These are phyloP conservation scores for Torulaspora pretoriensis DNA, from an alignment of 1,139 yeast species.

Conservation along the genomic window DNA sequence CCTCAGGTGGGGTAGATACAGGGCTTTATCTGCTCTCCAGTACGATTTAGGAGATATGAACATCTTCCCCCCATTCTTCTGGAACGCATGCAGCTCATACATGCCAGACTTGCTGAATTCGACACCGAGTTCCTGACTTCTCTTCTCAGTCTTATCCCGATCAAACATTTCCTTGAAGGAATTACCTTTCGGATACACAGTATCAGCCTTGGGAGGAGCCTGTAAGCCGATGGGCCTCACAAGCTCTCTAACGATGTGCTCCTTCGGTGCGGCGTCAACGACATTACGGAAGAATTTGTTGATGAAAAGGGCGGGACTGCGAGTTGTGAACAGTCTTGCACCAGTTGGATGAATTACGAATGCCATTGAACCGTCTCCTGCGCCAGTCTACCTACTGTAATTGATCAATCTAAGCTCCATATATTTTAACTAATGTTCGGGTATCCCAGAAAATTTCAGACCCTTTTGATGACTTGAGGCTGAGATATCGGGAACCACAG, in stretches of 20 bases:
- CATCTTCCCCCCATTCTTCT: constrained; percentile 78
- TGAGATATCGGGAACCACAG: not conserved
- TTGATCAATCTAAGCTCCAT: too few relatives aligned
- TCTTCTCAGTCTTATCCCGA: constrained; percentile 47
- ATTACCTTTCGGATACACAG: constrained; percentile 31
- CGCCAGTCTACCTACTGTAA: too few relatives aligned
- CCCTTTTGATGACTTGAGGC: not conserved
- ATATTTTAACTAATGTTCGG: not conserved
- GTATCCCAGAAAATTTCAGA: not conserved
- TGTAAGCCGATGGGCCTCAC: constrained; percentile 45
- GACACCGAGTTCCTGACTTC: constrained; percentile 60
- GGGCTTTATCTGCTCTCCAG: constrained; percentile 69
- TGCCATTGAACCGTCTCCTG: not conserved
- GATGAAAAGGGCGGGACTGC: constrained; percentile 31
- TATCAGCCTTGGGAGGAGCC: constrained; percentile 36
- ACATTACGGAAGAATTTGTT: constrained; percentile 40
- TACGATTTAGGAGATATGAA: constrained; percentile 75
- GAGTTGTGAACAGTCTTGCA: constrained; percentile 36
- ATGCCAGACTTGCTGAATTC: constrained; percentile 86
- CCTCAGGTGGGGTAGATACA: constrained; percentile 78
- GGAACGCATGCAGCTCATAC: constrained; percentile 74
- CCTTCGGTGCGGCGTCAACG: constrained; percentile 38
- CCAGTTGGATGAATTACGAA: not conserved
- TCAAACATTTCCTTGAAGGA: constrained; percentile 44
- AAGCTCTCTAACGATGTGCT: constrained; percentile 39